phyloP scores from a whole-genome alignment of 768 basidiomycete genomes.

The Suillus sp. region DNA sequence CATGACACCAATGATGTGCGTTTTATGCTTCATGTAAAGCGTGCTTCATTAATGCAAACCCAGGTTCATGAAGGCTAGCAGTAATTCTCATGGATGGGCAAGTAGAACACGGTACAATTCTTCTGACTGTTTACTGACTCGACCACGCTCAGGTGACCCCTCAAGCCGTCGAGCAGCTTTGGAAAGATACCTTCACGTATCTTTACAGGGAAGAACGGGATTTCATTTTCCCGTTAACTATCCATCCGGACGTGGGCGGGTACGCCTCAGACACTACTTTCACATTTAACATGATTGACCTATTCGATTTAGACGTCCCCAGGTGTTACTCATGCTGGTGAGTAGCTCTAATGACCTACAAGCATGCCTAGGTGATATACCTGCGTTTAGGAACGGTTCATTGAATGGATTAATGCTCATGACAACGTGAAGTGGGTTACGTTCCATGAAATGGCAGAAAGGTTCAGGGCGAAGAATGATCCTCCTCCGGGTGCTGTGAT shows the following conservation, averaged over 20 bases:
- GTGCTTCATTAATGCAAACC: slow-evolving; percentile 10
- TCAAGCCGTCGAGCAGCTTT: slow-evolving; percentile 62
- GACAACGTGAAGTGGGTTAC: slow-evolving; percentile 71
- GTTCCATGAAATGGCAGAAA: slow-evolving; percentile 66
- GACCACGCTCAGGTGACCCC: slow-evolving; percentile 48
- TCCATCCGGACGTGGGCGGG: slow-evolving; percentile 75
- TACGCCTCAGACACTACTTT: slow-evolving; percentile 30
- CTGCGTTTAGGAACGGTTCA: slow-evolving; percentile 58
- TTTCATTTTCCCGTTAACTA: slow-evolving; percentile 69
- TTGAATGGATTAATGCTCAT: slow-evolving; percentile 74
- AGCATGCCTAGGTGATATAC: neutral
- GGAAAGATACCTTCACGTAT: slow-evolving; percentile 73
- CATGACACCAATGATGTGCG: slow-evolving; percentile 68
- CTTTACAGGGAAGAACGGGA: slow-evolving; percentile 61
- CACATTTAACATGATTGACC: slow-evolving; percentile 2
- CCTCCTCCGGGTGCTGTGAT: slow-evolving; percentile 53
- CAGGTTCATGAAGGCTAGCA: slow-evolving; percentile 65
- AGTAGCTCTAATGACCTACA: slow-evolving; percentile 18
- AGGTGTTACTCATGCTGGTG: slow-evolving; percentile 70
- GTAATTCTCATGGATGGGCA: slow-evolving; percentile 72
- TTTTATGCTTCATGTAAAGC: neutral
- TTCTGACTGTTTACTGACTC: neutral
- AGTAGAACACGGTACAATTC: slow-evolving; percentile 6
- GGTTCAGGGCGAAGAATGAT: slow-evolving; percentile 56
- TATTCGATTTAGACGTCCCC: slow-evolving; percentile 46